Conservation (phyloP, 164 flowering plant genomes). For the Protea cynaroides region DNA sequence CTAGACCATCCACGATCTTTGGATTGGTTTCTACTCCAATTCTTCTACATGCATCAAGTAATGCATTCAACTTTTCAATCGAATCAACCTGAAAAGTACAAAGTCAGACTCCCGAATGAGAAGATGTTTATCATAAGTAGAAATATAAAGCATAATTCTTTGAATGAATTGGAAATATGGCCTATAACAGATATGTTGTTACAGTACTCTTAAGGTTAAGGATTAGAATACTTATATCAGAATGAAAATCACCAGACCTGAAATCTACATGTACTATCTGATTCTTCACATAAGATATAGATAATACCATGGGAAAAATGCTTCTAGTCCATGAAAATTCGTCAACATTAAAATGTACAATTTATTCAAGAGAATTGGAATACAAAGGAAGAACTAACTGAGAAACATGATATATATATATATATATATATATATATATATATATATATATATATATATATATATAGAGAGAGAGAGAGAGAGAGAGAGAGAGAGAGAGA, state of each 20-base stretch:
- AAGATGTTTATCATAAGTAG: slow-evolving; percentile 6
- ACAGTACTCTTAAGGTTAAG: neutral
- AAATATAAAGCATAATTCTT: neutral
- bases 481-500: no score
- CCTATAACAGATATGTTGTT: neutral
- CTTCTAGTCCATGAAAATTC: no score
- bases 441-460: no score
- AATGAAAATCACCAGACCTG: neutral
- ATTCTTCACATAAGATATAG: no score
- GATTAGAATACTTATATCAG: neutral
- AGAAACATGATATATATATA: no score
- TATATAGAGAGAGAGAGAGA: no score
- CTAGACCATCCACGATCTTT: slow-evolving; percentile 39
- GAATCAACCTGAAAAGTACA: slow-evolving; percentile 58
- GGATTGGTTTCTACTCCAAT: slow-evolving; percentile 69
- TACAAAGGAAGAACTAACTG: no score
- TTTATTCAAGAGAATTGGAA: no score
- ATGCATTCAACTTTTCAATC: slow-evolving; percentile 54
- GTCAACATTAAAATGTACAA: no score
- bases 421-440: no score
- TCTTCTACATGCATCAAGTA: slow-evolving; percentile 56
- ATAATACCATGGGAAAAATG: no score
- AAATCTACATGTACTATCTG: no score
- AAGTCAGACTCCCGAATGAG: slow-evolving; percentile 4
- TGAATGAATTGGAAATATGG: neutral